phyloP scores from a whole-genome alignment of 441 rosid species.

The Eutrema salsugineum region DNA sequence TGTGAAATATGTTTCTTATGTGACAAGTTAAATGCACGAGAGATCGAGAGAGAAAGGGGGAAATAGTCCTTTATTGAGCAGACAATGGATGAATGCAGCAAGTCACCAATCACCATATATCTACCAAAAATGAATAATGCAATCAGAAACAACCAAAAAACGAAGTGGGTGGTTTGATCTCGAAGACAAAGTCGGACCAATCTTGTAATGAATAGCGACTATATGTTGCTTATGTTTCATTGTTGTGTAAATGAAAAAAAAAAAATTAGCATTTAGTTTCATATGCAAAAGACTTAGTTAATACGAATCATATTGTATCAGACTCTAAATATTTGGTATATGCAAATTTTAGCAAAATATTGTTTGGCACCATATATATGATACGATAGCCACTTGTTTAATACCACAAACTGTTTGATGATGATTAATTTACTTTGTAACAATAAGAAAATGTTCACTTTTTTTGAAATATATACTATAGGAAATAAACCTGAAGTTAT shows the following conservation, averaged over 20 bases:
- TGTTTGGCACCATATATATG: not conserved
- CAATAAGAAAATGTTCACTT: not conserved
- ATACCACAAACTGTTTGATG: not conserved
- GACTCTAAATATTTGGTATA: too few relatives aligned
- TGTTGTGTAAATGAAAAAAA: not conserved
- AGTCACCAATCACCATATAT: slow-evolving; percentile 25
- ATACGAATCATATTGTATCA: not conserved
- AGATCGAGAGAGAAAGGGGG: slow-evolving; percentile 7
- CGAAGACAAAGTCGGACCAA: slow-evolving; percentile 2
- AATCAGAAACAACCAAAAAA: slow-evolving; percentile 18
- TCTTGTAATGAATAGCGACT: not conserved
- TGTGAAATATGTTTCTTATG: slow-evolving; percentile 22
- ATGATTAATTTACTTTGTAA: not conserved
- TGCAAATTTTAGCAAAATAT: not conserved
- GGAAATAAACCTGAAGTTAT: not conserved
- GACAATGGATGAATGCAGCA: slow-evolving; percentile 22
- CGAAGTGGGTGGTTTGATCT: slow-evolving; percentile 17
- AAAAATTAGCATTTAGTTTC: not conserved
- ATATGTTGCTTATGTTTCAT: slow-evolving; percentile 1
- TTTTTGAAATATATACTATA: not conserved
- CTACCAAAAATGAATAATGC: slow-evolving; percentile 8
- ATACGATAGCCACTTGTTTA: not conserved
- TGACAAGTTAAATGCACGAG: slow-evolving; percentile 30
- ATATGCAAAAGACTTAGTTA: not conserved
- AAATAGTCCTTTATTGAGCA: slow-evolving; percentile 23